These are phyloP conservation scores for Phytopythium chamaehyphon DNA, from an alignment of 352 stramenopile species.

Conservation along the genomic window DNA sequence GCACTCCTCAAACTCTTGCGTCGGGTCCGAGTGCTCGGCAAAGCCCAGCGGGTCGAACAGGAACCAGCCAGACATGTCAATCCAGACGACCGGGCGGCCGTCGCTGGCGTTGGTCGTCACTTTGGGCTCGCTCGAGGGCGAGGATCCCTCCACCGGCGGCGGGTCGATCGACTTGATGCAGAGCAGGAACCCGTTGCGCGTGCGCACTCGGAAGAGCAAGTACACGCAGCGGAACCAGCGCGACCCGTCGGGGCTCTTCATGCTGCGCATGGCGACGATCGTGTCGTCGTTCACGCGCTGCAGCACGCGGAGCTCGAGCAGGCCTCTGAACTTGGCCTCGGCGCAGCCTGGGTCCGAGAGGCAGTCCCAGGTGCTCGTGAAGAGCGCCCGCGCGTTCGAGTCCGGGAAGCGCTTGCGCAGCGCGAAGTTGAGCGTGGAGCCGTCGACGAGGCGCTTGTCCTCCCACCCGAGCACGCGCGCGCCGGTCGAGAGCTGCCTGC, in stretches of 20 bases:
- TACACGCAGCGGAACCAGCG: conserved; percentile 65
- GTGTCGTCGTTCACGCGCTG: conserved; percentile 71
- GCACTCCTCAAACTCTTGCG: conserved; percentile 24
- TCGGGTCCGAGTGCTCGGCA: conserved; percentile 13
- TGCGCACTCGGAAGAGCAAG: conserved; percentile 69
- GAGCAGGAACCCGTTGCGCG: conserved; percentile 56
- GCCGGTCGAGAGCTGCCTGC: conserved; percentile 39
- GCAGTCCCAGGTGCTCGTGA: conserved; percentile 66
- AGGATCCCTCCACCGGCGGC: conserved; percentile 13
- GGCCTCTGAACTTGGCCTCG: conserved; percentile 51
- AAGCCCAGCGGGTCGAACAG: conserved; percentile 49
- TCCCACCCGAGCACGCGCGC: conserved; percentile 61
- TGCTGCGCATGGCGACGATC: conserved; percentile 61
- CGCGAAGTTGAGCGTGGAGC: conserved; percentile 56
- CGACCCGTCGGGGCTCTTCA: conserved; percentile 26
- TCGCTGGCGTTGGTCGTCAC: conserved; percentile 13
- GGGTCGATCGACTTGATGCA: conserved; percentile 53
- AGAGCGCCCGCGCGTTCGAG: conserved; percentile 33
- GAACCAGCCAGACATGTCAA: conserved; percentile 68
- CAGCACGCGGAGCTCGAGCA: conserved; percentile 57
- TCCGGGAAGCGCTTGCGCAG: conserved; percentile 52
- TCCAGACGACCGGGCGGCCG: conserved; percentile 54
- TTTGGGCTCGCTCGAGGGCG: not conserved
- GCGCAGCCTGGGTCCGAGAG: conserved; percentile 60
- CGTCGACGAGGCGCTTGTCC: conserved; percentile 53